These are phyloP conservation scores for Lentinus brumalis DNA, from an alignment of 768 basidiomycete species.

Conservation along the genomic window DNA sequence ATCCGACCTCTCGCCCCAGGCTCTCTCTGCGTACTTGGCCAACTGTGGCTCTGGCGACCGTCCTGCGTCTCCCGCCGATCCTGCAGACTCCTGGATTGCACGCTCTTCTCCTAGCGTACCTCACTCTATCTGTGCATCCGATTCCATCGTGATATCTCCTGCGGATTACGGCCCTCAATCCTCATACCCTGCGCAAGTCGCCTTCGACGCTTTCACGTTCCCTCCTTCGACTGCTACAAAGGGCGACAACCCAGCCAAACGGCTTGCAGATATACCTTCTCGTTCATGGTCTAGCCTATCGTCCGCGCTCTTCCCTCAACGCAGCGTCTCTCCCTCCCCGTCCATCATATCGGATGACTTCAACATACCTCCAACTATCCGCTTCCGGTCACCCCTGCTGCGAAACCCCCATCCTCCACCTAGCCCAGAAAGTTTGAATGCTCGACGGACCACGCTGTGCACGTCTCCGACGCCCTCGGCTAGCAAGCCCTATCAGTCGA, in stretches of 20 bases:
- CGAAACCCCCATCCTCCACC: neutral
- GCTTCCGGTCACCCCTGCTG: conserved; percentile 11
- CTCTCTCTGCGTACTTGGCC: conserved; percentile 18
- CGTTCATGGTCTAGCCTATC: conserved; percentile 7
- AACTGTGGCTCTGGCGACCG: conserved; percentile 6
- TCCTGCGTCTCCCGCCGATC: neutral
- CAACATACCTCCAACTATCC: neutral
- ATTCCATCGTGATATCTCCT: conserved; percentile 5
- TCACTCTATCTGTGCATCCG: conserved; percentile 1
- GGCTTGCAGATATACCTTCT: neutral
- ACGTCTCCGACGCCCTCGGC: neutral
- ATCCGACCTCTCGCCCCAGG: conserved; percentile 17
- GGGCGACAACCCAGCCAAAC: neutral
- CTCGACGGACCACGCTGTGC: neutral
- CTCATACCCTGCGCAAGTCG: neutral
- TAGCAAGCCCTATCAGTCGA: neutral
- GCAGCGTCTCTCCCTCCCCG: conserved; percentile 12
- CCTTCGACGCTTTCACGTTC: neutral
- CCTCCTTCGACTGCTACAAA: neutral
- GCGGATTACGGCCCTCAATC: neutral
- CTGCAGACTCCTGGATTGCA: neutral
- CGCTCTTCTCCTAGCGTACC: neutral
- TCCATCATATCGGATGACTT: conserved; percentile 6
- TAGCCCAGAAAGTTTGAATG: no score
- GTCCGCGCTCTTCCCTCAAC: conserved; percentile 2